Evolutionary conservation across 306 rosid species (phyloP).

Genomic region (Mimosa pudica): DNA sequence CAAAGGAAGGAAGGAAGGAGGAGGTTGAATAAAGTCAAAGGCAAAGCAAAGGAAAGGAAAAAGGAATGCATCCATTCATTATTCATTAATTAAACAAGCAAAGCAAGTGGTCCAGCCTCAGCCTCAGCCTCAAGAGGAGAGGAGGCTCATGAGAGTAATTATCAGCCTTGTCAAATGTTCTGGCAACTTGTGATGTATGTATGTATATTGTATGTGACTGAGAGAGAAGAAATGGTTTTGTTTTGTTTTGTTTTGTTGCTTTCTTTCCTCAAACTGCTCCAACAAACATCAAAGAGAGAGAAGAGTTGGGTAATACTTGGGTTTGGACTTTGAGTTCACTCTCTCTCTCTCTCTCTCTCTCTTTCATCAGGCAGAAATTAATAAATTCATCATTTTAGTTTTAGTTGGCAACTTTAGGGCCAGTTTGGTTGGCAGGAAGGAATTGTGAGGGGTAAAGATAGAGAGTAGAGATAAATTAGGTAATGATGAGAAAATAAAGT

Average conservation of each 20-base stretch:
- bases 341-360: neutral
- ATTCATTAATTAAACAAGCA: neutral
- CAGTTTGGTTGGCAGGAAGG: no score
- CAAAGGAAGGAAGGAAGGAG: slow-evolving; percentile 28
- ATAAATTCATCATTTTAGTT: neutral
- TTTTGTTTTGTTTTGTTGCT: no score
- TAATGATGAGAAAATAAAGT: no score
- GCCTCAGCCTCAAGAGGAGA: no score
- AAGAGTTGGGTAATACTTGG: neutral
- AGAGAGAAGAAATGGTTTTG: no score
- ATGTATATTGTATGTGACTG: no score
- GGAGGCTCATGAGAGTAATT: slow-evolving; percentile 37
- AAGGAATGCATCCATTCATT: no score
- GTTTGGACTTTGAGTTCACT: neutral
- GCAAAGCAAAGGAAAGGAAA: neutral
- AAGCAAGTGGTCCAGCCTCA: slow-evolving; percentile 41
- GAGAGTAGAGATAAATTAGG: no score
- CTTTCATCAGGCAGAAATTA: slow-evolving; percentile 8
- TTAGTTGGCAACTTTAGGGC: no score
- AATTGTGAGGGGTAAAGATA: no score
- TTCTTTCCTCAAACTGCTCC: slow-evolving; percentile 26
- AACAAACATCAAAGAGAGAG: slow-evolving; percentile 52
- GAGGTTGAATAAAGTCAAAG: slow-evolving; percentile 38
- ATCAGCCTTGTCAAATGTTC: slow-evolving; percentile 49
- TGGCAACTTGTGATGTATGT: slow-evolving; percentile 38